Evolutionary conservation across 2,329 filamentous ascomycete species (phyloP).

Genomic region (Aspergillus melleus): DNA sequence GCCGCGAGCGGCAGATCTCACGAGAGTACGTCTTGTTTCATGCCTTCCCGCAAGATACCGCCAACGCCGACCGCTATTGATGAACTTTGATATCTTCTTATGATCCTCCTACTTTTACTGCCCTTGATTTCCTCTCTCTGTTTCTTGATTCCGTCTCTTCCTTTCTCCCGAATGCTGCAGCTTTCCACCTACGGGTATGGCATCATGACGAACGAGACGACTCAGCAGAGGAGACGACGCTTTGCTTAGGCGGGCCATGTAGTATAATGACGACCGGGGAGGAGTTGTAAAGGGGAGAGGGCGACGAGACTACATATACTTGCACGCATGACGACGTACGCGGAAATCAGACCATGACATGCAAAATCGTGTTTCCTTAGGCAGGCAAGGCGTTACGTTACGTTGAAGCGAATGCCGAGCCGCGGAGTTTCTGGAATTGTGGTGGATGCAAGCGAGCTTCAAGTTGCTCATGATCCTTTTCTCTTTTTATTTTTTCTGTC

Average conservation of each 20-base stretch:
- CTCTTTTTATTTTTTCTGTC: too few species aligned
- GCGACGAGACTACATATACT: slow-evolving; percentile 7
- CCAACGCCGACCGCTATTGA: slow-evolving; percentile 37
- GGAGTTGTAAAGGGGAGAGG: not conserved
- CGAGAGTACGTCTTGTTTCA: slow-evolving; percentile 32
- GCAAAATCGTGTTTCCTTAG: slow-evolving; percentile 8
- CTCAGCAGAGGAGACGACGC: not conserved
- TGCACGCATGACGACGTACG: slow-evolving; percentile 28
- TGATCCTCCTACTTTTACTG: slow-evolving; percentile 9
- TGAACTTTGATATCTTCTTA: slow-evolving; percentile 28
- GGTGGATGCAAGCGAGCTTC: slow-evolving; percentile 12
- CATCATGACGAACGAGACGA: not conserved
- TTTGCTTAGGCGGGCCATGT: not conserved
- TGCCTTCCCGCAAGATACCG: slow-evolving; percentile 39
- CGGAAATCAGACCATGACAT: slow-evolving; percentile 23
- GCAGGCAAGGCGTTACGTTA: not conserved
- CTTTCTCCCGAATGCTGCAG: not conserved
- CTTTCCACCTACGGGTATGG: not conserved
- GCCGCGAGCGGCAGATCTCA: slow-evolving; percentile 25
- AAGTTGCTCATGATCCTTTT: not conserved
- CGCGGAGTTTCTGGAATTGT: slow-evolving; percentile 21
- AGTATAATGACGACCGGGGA: not conserved
- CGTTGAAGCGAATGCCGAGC: slow-evolving; percentile 10
- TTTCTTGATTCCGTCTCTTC: slow-evolving; percentile 7
- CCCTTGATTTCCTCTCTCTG: slow-evolving; percentile 3